Conservation (phyloP, 805 yeast genomes). For the Wickerhamiella lipophila region DNA sequence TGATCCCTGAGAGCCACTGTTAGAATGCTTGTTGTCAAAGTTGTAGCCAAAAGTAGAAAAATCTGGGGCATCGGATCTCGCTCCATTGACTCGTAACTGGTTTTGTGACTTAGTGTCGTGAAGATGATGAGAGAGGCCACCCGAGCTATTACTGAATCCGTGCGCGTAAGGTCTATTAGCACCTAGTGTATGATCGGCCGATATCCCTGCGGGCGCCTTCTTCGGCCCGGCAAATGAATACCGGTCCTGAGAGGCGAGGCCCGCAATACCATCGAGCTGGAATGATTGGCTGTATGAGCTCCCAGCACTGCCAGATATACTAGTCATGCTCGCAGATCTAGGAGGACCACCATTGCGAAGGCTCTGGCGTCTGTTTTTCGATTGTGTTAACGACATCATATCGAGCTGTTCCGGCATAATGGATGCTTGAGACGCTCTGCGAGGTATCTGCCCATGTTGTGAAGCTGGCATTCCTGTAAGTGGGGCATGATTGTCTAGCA, state of each 20-base stretch:
- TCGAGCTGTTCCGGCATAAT: slow-evolving; percentile 24
- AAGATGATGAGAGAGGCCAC: not conserved
- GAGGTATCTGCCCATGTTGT: not conserved
- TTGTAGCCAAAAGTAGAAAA: slow-evolving; percentile 21
- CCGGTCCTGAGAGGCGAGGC: slow-evolving; percentile 20
- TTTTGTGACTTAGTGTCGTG: not conserved
- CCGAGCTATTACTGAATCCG: slow-evolving; percentile 5
- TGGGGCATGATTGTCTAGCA: not conserved
- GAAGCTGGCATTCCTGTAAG: not conserved
- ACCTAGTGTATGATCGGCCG: slow-evolving; percentile 10
- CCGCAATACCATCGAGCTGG: slow-evolving; percentile 25
- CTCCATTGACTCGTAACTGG: not conserved
- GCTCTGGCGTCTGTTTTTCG: slow-evolving; percentile 7
- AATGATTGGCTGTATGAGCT: slow-evolving; percentile 25
- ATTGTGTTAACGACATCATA: slow-evolving; percentile 11
- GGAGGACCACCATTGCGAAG: not conserved
- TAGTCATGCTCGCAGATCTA: slow-evolving; percentile 2
- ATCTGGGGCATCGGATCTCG: slow-evolving; percentile 7
- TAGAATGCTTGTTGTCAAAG: slow-evolving; percentile 5
- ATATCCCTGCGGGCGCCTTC: not conserved
- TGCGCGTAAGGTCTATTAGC: slow-evolving; percentile 12
- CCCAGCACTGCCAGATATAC: not conserved
- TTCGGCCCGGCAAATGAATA: slow-evolving; percentile 23
- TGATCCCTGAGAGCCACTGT: slow-evolving; percentile 7
- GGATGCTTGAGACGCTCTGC: not conserved